Evolutionary conservation across 805 yeast genomes (phyloP).

Genomic region (Wickerhamomyces rabaulensis): DNA sequence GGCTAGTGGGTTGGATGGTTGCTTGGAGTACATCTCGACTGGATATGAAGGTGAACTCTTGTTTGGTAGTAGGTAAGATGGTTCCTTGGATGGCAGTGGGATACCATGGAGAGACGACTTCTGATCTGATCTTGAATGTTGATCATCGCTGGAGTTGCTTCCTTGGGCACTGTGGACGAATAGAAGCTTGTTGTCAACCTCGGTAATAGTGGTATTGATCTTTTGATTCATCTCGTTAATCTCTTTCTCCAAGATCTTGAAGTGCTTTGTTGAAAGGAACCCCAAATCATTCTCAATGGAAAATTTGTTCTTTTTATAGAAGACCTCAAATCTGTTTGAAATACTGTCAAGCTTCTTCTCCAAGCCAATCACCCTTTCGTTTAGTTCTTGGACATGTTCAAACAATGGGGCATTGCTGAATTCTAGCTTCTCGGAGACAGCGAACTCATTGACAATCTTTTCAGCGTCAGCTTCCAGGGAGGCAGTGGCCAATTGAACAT

Average conservation of each 20-base stretch:
- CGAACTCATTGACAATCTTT: conserved; percentile 4
- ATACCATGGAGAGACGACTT: conserved; percentile 4
- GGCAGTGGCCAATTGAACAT: conserved; percentile 16
- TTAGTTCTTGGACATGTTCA: not conserved
- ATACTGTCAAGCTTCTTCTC: conserved; percentile 1
- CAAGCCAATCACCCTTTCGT: not conserved
- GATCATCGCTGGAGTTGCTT: not conserved
- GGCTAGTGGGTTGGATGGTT: not conserved
- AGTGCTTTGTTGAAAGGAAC: conserved; percentile 13
- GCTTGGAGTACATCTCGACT: not conserved
- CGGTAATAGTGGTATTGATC: conserved; percentile 3
- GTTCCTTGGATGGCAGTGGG: not conserved
- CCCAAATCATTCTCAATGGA: conserved; percentile 9
- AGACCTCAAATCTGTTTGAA: conserved; percentile 8
- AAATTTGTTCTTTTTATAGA: conserved; percentile 12
- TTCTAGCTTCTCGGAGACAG: not conserved
- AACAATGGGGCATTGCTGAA: not conserved
- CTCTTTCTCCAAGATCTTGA: conserved; percentile 18
- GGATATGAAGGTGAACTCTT: not conserved
- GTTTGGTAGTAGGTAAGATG: not conserved
- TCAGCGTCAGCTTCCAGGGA: conserved; percentile 12
- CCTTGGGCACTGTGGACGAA: not conserved
- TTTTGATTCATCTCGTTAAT: conserved; percentile 11
- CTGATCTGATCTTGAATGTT: not conserved
- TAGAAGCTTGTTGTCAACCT: conserved; percentile 6